Conservation (phyloP, 2,329 filamentous ascomycete genomes). For the Diaporthe sp. region DNA sequence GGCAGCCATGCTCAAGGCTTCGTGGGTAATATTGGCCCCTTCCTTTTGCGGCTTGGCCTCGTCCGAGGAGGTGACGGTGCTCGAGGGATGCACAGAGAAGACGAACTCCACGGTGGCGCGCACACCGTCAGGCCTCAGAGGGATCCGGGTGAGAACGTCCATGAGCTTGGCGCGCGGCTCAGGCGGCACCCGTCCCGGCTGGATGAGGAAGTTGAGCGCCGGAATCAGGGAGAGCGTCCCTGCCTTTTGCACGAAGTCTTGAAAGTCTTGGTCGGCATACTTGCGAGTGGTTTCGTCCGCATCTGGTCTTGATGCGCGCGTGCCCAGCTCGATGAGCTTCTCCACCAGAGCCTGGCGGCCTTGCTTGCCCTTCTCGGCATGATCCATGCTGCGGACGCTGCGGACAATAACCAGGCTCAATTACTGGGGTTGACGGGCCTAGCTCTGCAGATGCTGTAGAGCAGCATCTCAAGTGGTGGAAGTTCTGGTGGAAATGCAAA, state of each 20-base stretch:
- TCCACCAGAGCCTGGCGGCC: constrained; percentile 51
- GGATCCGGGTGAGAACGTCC: constrained; percentile 70
- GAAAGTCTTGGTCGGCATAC: constrained; percentile 57
- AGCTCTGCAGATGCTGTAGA: too few relatives aligned
- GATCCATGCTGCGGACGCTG: constrained; percentile 32
- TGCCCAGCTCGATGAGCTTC: constrained; percentile 57
- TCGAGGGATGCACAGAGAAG: constrained; percentile 75
- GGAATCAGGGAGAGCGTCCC: constrained; percentile 62
- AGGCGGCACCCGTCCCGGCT: constrained; percentile 69
- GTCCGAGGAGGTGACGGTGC: constrained; percentile 56
- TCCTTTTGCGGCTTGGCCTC: constrained; percentile 63
- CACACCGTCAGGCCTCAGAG: constrained; percentile 74
- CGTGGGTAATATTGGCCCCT: constrained; percentile 76
- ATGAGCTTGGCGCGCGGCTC: constrained; percentile 73
- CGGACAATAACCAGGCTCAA: not conserved
- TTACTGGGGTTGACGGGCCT: not conserved
- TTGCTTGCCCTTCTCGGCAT: constrained; percentile 40
- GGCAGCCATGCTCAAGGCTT: constrained; percentile 75
- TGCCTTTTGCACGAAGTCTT: constrained; percentile 59
- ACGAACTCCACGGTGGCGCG: constrained; percentile 79
- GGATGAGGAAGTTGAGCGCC: constrained; percentile 73
- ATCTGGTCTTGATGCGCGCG: constrained; percentile 64
- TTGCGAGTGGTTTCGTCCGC: constrained; percentile 48
- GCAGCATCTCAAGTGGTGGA: constrained; percentile 3
- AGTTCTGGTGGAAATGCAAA: not conserved